Evolutionary conservation across 2,329 filamentous ascomycete genomes (phyloP).

Genomic region (Escovopsis weberi): DNA sequence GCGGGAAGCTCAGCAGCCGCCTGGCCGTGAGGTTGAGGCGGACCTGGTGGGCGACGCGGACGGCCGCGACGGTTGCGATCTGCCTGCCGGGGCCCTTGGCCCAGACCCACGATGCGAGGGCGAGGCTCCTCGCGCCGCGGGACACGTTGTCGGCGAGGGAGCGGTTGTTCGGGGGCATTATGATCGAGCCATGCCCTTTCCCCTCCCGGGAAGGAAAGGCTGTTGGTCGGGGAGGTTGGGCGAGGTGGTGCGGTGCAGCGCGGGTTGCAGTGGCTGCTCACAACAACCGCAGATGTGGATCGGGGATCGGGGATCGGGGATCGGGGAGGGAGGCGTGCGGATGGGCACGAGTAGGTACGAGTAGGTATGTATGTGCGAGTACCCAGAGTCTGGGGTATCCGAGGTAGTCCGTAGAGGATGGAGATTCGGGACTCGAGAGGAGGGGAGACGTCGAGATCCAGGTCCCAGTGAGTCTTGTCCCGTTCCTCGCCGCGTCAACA

Average conservation of each 20-base stretch:
- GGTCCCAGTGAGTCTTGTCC: too few relatives aligned
- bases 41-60: constrained; percentile 15
- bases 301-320: too few relatives aligned
- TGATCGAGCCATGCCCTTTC: constrained; percentile 15
- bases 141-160: constrained; percentile 12
- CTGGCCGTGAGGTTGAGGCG: constrained; percentile 31
- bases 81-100: constrained; percentile 25
- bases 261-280: neutral
- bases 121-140: constrained; percentile 10
- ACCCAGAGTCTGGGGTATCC: neutral
- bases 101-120: constrained; percentile 25
- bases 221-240: neutral
- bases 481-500: too few relatives aligned
- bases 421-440: too few relatives aligned
- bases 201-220: neutral
- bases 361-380: too few relatives aligned
- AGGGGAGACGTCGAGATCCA: too few relatives aligned
- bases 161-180: constrained; percentile 13
- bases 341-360: neutral
- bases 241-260: neutral
- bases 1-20: constrained; percentile 47
- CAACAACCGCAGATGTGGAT: neutral
- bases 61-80: constrained; percentile 17
- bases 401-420: too few relatives aligned
- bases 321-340: neutral